Conservation (phyloP, 140 eudicot species). For the Oenanthe javanica region DNA sequence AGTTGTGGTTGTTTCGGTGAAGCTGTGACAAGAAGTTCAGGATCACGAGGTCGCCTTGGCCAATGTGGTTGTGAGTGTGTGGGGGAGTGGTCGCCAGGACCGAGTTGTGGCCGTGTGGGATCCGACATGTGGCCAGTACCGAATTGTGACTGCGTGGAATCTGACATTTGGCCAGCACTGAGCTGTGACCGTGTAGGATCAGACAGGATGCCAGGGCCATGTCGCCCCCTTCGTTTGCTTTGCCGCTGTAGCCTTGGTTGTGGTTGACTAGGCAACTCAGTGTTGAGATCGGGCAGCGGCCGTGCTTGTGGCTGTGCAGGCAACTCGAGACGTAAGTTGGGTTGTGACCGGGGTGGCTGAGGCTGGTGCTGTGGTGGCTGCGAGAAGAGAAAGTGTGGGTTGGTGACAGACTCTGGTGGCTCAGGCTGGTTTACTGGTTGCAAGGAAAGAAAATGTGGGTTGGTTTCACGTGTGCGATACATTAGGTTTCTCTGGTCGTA, state of each 20-base stretch:
- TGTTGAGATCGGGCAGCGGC: neutral
- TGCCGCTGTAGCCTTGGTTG: neutral
- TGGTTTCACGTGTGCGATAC: slow-evolving; percentile 53
- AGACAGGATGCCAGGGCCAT: neutral
- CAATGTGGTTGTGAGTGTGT: slow-evolving; percentile 5
- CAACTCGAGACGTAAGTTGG: neutral
- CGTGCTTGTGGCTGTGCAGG: no score
- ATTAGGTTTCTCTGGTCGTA: slow-evolving; percentile 23
- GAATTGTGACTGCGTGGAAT: neutral
- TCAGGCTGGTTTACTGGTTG: neutral
- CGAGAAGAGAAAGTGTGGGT: slow-evolving; percentile 3
- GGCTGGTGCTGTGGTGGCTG: slow-evolving; percentile 5
- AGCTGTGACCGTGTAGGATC: no score
- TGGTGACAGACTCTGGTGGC: neutral
- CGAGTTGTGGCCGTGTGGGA: neutral
- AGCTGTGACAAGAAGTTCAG: neutral
- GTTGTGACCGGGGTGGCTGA: neutral
- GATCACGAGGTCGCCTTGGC: slow-evolving; percentile 1
- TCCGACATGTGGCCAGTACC: neutral
- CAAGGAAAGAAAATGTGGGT: slow-evolving; percentile 48
- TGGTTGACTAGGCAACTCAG: neutral
- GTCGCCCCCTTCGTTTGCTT: neutral
- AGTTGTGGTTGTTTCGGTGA: slow-evolving; percentile 17
- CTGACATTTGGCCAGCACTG: no score
- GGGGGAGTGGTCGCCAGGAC: neutral